phyloP scores from a whole-genome alignment of 768 basidiomycete species.

The Leccinellum albellum region DNA sequence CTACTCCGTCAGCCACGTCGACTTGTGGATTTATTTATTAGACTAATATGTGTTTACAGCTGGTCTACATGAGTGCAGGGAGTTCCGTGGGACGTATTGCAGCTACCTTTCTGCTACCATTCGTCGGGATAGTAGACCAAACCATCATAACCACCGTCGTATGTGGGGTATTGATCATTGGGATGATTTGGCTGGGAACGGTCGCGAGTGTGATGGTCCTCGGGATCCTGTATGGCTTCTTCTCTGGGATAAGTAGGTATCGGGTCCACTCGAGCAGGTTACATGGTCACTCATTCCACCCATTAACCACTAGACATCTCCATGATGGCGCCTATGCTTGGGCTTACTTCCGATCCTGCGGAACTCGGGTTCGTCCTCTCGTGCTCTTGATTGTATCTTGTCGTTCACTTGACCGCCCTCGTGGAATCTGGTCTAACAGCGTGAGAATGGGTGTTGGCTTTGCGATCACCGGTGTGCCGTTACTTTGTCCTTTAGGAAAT shows the following conservation, averaged over 20 bases:
- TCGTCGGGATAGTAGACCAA: conserved; percentile 42
- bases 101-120: conserved; percentile 38
- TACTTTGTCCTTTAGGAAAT: not conserved
- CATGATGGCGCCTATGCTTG: conserved; percentile 42
- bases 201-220: conserved; percentile 39
- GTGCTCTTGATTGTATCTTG: not conserved
- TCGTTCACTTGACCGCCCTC: not conserved
- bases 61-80: conserved; percentile 42
- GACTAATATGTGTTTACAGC: not conserved
- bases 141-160: conserved; percentile 32
- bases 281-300: too few species aligned
- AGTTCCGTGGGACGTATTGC: conserved; percentile 47
- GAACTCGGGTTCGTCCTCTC: conserved; percentile 46
- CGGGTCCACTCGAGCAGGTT: too few species aligned
- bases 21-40: not conserved
- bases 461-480: conserved; percentile 35
- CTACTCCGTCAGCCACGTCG: conserved; percentile 31
- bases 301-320: conserved; percentile 30
- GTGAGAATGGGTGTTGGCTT: conserved; percentile 47
- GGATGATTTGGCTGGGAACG: conserved; percentile 37
- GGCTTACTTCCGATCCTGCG: conserved; percentile 39
- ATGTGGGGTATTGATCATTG: conserved; percentile 39
- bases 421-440: conserved; percentile 4
- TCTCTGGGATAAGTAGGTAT: conserved; percentile 41
- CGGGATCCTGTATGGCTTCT: conserved; percentile 45